phyloP scores from a whole-genome alignment of 192 early-diverging fungal species.

The Gigaspora rosea region DNA sequence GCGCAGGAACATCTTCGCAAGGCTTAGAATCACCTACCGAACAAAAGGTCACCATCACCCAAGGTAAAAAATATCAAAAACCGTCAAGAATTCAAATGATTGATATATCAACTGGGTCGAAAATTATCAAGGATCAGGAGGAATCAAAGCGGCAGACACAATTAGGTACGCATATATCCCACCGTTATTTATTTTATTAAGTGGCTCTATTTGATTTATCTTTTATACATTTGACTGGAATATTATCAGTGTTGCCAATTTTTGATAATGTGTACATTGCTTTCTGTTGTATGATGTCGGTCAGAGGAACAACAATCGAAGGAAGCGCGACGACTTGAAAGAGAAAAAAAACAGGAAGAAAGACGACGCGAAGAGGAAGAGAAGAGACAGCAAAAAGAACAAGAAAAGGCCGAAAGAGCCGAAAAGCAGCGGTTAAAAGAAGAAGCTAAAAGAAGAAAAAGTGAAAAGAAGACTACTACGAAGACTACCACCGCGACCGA shows the following conservation, averaged over 20 bases:
- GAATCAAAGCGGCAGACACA: conserved; percentile 25
- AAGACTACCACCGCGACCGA: background rate
- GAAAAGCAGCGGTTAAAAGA: conserved; percentile 21
- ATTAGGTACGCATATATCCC: conserved; percentile 17
- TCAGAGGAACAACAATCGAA: conserved; percentile 27
- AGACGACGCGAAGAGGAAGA: conserved; percentile 28
- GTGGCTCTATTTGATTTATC: conserved; percentile 11
- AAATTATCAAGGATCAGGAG: conserved; percentile 29
- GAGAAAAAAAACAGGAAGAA: conserved; percentile 30
- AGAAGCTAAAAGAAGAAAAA: conserved; percentile 27
- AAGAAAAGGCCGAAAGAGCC: conserved; percentile 22
- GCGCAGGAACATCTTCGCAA: background rate
- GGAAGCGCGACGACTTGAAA: conserved; percentile 21
- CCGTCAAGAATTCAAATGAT: conserved; percentile 31
- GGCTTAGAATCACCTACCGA: background rate
- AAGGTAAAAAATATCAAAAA: conserved; percentile 30
- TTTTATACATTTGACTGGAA: conserved; percentile 18
- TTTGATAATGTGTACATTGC: conserved; percentile 18
- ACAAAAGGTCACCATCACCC: conserved; percentile 5
- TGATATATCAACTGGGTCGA: conserved; percentile 20
- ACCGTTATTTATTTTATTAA: conserved; percentile 1
- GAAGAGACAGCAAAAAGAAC: conserved; percentile 15
- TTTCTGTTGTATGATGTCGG: conserved; percentile 20
- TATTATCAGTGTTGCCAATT: conserved; percentile 16
- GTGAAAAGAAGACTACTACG: conserved; percentile 24